These are phyloP conservation scores for Tricholoma furcatifolium DNA, from an alignment of 768 basidiomycete species.

Conservation along the genomic window DNA sequence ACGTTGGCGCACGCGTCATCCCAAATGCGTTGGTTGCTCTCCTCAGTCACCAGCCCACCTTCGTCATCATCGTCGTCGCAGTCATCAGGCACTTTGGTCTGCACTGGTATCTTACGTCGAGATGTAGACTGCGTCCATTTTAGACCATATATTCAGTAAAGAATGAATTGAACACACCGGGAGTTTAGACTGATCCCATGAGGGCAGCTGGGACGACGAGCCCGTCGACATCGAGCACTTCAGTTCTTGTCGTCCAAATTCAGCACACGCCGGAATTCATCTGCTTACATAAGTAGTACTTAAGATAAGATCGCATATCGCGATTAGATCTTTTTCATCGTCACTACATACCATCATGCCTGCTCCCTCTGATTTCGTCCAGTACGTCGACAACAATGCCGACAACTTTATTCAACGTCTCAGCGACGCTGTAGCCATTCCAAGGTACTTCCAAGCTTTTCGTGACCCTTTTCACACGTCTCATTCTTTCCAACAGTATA, in stretches of 20 bases:
- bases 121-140: slow-evolving; percentile 12
- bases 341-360: slow-evolving; percentile 34
- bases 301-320: slow-evolving; percentile 11
- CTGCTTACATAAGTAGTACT: too few species aligned
- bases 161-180: slow-evolving; percentile 12
- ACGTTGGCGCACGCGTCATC: slow-evolving; percentile 60
- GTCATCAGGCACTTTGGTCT: slow-evolving; percentile 21
- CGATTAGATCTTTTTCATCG: slow-evolving; percentile 3
- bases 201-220: slow-evolving; percentile 16
- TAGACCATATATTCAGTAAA: neutral
- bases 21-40: slow-evolving; percentile 58
- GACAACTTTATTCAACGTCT: slow-evolving; percentile 77
- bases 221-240: slow-evolving; percentile 11
- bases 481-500: slow-evolving; percentile 40
- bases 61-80: slow-evolving; percentile 31
- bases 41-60: slow-evolving; percentile 26
- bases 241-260: neutral
- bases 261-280: too few species aligned
- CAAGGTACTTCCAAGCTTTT: slow-evolving; percentile 45
- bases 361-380: slow-evolving; percentile 46
- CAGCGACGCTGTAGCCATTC: slow-evolving; percentile 80
- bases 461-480: neutral
- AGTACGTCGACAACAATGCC: slow-evolving; percentile 66
- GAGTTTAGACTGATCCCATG: slow-evolving; percentile 18
- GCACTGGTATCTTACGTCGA: slow-evolving; percentile 6